Evolutionary conservation across 2,329 filamentous ascomycete species (phyloP).

Genomic region (Neofusicoccum cordaticola): DNA sequence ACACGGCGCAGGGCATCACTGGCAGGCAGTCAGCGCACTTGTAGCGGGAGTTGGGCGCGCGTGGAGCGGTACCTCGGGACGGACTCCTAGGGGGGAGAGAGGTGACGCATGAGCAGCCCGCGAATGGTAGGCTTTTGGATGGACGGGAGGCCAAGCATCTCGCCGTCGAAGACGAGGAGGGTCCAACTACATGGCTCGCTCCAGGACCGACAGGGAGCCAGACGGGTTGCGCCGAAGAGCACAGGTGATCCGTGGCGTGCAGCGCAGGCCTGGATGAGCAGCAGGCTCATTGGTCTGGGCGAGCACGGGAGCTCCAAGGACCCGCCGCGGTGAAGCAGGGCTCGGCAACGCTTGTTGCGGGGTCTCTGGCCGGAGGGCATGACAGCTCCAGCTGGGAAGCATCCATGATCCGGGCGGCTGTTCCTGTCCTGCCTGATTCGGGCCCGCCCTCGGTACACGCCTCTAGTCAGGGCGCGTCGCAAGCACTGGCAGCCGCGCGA

Average conservation of each 20-base stretch:
- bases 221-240: slow-evolving; percentile 37
- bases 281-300: slow-evolving; percentile 35
- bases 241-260: slow-evolving; percentile 38
- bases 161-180: slow-evolving; percentile 7
- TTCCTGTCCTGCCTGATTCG: slow-evolving; percentile 17
- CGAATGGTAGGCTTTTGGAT: slow-evolving; percentile 36
- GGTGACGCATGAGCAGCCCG: slow-evolving; percentile 34
- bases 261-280: slow-evolving; percentile 33
- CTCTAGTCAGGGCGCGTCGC: slow-evolving; percentile 28
- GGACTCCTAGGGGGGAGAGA: slow-evolving; percentile 32
- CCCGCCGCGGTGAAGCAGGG: slow-evolving; percentile 34
- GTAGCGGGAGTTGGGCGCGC: neutral
- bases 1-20: slow-evolving; percentile 14
- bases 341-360: slow-evolving; percentile 45
- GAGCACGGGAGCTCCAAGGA: slow-evolving; percentile 38
- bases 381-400: slow-evolving; percentile 15
- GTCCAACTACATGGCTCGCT: slow-evolving; percentile 14
- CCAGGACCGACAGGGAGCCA: slow-evolving; percentile 25
- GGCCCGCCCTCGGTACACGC: slow-evolving; percentile 7
- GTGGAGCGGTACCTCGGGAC: slow-evolving; percentile 39
- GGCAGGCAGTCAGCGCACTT: neutral
- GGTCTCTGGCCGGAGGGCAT: slow-evolving; percentile 26
- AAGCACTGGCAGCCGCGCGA: slow-evolving; percentile 30
- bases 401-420: slow-evolving; percentile 18
- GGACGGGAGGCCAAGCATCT: slow-evolving; percentile 27